Evolutionary conservation across 2,329 filamentous ascomycete genomes (phyloP).

Genomic region (Exserohilum turcica): DNA sequence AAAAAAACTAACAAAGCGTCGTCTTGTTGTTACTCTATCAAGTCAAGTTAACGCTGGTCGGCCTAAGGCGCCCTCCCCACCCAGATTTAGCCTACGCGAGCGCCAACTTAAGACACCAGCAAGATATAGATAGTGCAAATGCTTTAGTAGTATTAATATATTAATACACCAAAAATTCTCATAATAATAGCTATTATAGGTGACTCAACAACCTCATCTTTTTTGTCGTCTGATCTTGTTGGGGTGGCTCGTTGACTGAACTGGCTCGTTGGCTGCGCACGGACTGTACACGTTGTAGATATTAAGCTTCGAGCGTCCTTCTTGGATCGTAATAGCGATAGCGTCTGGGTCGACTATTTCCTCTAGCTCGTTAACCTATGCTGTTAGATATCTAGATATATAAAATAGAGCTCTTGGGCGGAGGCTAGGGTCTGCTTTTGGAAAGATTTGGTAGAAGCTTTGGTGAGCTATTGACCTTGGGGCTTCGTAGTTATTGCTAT

Average conservation of each 20-base stretch:
- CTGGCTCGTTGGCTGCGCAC: too few relatives aligned
- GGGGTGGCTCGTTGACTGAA: constrained; percentile 4
- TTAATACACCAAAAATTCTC: neutral
- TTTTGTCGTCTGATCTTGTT: neutral
- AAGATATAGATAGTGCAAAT: neutral
- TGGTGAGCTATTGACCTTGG: too few relatives aligned
- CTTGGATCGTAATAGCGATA: too few relatives aligned
- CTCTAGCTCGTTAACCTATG: too few relatives aligned
- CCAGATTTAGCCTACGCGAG: neutral
- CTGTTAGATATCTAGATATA: too few relatives aligned
- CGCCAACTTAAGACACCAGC: neutral
- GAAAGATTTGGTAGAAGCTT: too few relatives aligned
- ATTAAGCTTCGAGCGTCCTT: too few relatives aligned
- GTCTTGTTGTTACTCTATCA: neutral
- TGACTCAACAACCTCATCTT: neutral
- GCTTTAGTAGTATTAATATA: neutral
- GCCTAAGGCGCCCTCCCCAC: neutral
- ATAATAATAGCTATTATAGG: neutral
- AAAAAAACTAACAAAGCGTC: constrained; percentile 1
- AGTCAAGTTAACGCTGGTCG: neutral
- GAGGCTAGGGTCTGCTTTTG: too few relatives aligned
- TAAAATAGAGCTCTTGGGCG: too few relatives aligned
- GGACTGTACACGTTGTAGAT: too few relatives aligned
- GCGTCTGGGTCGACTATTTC: too few relatives aligned
- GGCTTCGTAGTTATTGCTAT: too few relatives aligned